These are phyloP conservation scores for Guillardia theta DNA, from an alignment of 78 protist genomes.

Conservation along the genomic window DNA sequence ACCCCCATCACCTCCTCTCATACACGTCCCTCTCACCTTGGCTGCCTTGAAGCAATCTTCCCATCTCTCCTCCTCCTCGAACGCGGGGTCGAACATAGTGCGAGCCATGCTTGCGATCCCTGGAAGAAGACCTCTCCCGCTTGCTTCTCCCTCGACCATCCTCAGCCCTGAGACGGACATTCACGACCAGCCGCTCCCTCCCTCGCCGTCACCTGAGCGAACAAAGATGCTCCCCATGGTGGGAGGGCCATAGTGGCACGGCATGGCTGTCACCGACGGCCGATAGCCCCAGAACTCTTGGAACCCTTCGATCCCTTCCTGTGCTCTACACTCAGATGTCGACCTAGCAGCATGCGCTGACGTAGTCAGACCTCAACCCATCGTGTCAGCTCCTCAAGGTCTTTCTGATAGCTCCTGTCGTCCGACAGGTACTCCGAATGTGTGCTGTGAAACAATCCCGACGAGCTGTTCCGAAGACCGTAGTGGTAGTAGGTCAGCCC, in stretches of 20 bases:
- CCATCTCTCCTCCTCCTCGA: not conserved
- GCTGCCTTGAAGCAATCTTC: not conserved
- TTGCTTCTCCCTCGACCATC: not conserved
- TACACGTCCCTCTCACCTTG: not conserved
- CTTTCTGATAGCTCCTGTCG: not conserved
- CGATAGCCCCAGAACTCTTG: not conserved
- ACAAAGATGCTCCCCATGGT: too few relatives aligned
- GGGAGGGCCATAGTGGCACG: not conserved
- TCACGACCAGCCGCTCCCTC: not conserved
- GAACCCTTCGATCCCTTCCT: not conserved
- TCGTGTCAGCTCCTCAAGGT: too few relatives aligned
- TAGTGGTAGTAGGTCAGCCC: not conserved
- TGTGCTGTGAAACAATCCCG: not conserved
- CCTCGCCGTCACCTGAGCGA: too few relatives aligned
- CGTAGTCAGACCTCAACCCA: too few relatives aligned
- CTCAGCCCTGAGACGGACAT: not conserved
- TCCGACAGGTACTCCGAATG: conserved; percentile 26
- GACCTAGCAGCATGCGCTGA: too few relatives aligned
- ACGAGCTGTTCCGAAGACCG: not conserved
- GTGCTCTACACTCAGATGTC: too few relatives aligned
- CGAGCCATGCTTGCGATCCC: not conserved
- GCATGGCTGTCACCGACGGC: not conserved
- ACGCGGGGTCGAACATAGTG: not conserved
- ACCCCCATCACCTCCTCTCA: not conserved
- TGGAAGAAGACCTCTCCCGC: not conserved